Conservation (phyloP, 805 yeast species). For the Lipomyces kockii region DNA sequence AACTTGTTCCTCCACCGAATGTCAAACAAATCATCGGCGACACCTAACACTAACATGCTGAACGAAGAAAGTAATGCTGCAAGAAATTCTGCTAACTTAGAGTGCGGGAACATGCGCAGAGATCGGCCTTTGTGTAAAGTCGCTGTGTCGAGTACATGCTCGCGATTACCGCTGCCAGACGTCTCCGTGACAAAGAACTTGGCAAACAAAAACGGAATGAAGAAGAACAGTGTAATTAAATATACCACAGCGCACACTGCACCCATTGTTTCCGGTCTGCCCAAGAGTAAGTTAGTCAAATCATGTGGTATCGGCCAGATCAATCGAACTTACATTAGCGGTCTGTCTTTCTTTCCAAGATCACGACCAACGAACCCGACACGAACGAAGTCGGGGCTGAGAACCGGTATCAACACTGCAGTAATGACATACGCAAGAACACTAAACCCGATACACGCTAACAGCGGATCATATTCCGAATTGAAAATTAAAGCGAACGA, state of each 20-base stretch:
- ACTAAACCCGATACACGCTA: conserved; percentile 68
- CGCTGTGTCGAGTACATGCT: conserved; percentile 45
- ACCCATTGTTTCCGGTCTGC: conserved; percentile 89
- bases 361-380: conserved; percentile 89
- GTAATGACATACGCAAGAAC: conserved; percentile 69
- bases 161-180: conserved; percentile 64
- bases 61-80: conserved; percentile 84
- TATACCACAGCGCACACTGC: conserved; percentile 82
- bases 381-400: conserved; percentile 67
- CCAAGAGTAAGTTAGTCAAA: neutral
- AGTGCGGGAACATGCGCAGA: conserved; percentile 63
- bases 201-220: conserved; percentile 86
- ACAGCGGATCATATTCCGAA: conserved; percentile 52
- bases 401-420: conserved; percentile 65
- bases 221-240: conserved; percentile 75
- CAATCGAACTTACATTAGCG: conserved; percentile 44
- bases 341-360: conserved; percentile 72
- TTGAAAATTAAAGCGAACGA: conserved; percentile 36
- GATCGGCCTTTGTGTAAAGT: conserved; percentile 31
- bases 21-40: conserved; percentile 94
- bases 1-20: conserved; percentile 97
- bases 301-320: neutral
- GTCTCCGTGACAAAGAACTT: conserved; percentile 66
- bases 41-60: conserved; percentile 81
- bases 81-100: conserved; percentile 78